Base-by-base conservation (phyloP, 108 stramenopile species). In the Pseudonitzschia multiseries region DNA sequence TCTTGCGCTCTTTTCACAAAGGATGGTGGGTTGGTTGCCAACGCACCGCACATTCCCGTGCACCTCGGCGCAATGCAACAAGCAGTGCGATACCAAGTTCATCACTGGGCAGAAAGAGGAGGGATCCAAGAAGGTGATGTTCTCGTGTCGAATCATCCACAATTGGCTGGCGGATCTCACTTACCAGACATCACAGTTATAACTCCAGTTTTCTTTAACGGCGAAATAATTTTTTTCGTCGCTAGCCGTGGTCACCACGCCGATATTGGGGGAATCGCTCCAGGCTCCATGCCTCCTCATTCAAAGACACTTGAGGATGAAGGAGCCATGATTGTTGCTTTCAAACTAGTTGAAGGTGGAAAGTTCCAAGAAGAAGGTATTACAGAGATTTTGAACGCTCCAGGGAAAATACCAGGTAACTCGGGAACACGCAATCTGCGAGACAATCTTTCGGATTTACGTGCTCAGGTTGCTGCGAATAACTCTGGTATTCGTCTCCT, bases 391-490 rank as follows among this genome's bases (percentile, higher is more conserved):
- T 79, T 99, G 22, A 72, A 74, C 15, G 85, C 95, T 40, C 97
- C 97, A 27, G 93, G 92, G 8, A 84, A 89, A 57, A 71, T 73
- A 65, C 80, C 82, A 31, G 87, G 87, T 21, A 87, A 87, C 79
- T 83, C 77, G 21, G 97, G 97, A 41, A 96, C 96, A 9, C 85
- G 99, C 15, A 98, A 98, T 71, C 79, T 98, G 33, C 82, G 89
- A 24, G 99, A 99, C 76, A 98, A 97, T 65, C 71, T 99, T 51
- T 91, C 90, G 59, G 99, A 99, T 73, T 76, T 99, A 32, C 69
- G 94, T 53, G 99, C 99, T 43, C 99, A 99, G 83, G 97, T 98
- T 6, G 99, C 99, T 9, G 99, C 99, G 43, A 99, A 99, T 82
- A 93, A 96, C 46, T 84, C 92, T 57, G 98, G 99, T 15, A 96